Base-by-base conservation (phyloP, 108 stramenopile species). In the Cyclotella sp. region DNA sequence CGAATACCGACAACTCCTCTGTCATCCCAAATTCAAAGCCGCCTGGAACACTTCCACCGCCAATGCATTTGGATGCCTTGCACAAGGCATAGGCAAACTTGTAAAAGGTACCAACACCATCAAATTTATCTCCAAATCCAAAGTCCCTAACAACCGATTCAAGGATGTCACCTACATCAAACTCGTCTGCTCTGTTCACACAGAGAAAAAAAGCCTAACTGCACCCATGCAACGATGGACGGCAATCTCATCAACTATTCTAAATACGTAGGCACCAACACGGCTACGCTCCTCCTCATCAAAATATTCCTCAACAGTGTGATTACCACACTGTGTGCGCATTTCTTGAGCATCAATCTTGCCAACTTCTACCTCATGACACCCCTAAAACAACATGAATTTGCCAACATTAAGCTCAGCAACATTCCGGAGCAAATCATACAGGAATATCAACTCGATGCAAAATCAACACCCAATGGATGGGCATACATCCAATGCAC, bases 311-410 rank as follows among this genome's bases (percentile, higher is more conserved):
- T 34, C 34, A 34, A 34, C 34, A 34, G 34, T 6, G 34, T 34
- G 34, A 34, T 34, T 34, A 34, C 34, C n/a, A n/a, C n/a, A n/a
- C n/a, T n/a, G n/a, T n/a, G n/a, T n/a, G n/a, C n/a, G n/a, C n/a
- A n/a, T n/a, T n/a, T n/a, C n/a, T n/a, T n/a, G n/a, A n/a, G n/a
- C 78, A 12, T 69, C 85, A 64, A 28, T 18, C n/a, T n/a, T n/a
- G n/a, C n/a, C n/a, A n/a, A n/a, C n/a, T n/a, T n/a, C n/a, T n/a
- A n/a, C n/a, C n/a, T n/a, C n/a, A n/a, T n/a, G n/a, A n/a, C n/a
- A n/a, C n/a, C n/a, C n/a, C n/a, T n/a, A n/a, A n/a, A n/a, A 47
- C 71, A 61, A 59, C 77, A 21, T 62, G 76, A 87, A 71, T 84
- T 79, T 45, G 24, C 52, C 8, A 6, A 54, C 21, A 22, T 75